phyloP scores from a whole-genome alignment of 495 filamentous ascomycete species.

The Hamigera avellanea region DNA sequence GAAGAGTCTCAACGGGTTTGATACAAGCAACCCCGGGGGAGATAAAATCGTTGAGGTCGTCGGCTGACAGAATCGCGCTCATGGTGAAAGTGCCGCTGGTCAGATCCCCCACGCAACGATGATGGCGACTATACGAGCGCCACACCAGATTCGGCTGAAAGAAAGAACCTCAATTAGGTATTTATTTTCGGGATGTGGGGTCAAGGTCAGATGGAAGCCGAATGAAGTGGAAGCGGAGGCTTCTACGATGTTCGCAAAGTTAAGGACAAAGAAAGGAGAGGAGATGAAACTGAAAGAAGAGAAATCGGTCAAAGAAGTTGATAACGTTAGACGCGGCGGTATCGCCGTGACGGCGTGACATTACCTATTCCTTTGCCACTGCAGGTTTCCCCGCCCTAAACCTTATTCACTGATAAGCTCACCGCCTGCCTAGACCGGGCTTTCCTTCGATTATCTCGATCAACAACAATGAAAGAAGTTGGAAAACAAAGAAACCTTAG shows the following conservation, averaged over 20 bases:
- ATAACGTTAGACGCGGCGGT: constrained; percentile 14
- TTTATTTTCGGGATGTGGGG: too few species aligned
- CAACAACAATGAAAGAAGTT: too few species aligned
- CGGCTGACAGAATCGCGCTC: constrained; percentile 92
- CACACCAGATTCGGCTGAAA: background rate
- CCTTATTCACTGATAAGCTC: constrained; percentile 16
- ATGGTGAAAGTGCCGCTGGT: constrained; percentile 38
- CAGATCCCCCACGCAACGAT: background rate
- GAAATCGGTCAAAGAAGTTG: constrained; percentile 8
- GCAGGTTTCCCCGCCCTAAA: constrained; percentile 4
- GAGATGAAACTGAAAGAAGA: constrained; percentile 4
- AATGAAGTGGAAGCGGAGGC: too few species aligned
- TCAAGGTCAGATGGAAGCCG: too few species aligned
- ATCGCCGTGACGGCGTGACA: background rate
- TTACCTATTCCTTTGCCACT: too few species aligned
- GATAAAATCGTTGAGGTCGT: constrained; percentile 98
- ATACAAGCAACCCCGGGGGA: constrained; percentile 95
- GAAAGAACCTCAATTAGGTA: background rate
- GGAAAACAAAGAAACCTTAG: too few species aligned
- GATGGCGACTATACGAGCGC: constrained; percentile 1
- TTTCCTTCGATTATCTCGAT: too few species aligned
- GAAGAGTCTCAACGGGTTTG: constrained; percentile 89
- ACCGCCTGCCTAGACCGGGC: constrained; percentile 13
- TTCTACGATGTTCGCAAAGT: background rate
- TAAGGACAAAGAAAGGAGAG: constrained; percentile 1